Evolutionary conservation across 1,139 yeast genomes (phyloP).

Genomic region (Geotrichum phurueaensis): DNA sequence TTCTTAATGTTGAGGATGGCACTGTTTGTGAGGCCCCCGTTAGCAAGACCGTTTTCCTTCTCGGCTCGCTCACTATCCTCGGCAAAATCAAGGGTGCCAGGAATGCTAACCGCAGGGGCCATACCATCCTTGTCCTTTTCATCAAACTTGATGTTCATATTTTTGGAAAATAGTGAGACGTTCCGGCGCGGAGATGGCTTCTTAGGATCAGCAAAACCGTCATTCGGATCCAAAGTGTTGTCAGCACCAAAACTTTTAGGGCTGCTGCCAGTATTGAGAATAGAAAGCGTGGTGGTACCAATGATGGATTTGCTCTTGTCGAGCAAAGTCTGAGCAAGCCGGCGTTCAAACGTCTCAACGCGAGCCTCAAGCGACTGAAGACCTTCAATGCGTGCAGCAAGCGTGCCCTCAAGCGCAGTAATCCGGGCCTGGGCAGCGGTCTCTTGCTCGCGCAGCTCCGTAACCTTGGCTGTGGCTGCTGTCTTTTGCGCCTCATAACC

Average conservation of each 20-base stretch:
- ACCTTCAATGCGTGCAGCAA: background rate
- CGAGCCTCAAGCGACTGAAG: conserved; percentile 26
- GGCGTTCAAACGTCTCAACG: conserved; percentile 28
- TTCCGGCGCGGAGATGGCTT: background rate
- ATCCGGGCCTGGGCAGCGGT: background rate
- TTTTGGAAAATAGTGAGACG: background rate
- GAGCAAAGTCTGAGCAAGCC: conserved; percentile 28
- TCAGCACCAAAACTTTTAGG: background rate
- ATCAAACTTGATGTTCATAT: background rate
- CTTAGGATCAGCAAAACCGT: background rate
- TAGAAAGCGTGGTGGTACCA: conserved; percentile 33
- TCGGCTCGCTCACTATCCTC: background rate
- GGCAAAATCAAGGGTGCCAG: background rate
- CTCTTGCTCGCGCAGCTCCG: background rate
- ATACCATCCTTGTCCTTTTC: background rate
- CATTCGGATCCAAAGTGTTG: background rate
- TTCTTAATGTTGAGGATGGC: background rate
- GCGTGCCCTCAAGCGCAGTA: background rate
- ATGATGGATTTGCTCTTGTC: conserved; percentile 34
- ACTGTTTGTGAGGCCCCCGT: background rate
- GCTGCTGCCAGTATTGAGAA: conserved; percentile 21
- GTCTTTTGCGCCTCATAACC: background rate
- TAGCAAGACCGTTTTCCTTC: background rate
- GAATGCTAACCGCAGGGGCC: background rate
- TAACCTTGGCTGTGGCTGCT: background rate